A percentile compares a stretch with the other conserved stretches of the same genome.
phyloP scores from a whole-genome alignment of 2,329 filamentous ascomycete species.

The Apiospora saccharicola region DNA sequence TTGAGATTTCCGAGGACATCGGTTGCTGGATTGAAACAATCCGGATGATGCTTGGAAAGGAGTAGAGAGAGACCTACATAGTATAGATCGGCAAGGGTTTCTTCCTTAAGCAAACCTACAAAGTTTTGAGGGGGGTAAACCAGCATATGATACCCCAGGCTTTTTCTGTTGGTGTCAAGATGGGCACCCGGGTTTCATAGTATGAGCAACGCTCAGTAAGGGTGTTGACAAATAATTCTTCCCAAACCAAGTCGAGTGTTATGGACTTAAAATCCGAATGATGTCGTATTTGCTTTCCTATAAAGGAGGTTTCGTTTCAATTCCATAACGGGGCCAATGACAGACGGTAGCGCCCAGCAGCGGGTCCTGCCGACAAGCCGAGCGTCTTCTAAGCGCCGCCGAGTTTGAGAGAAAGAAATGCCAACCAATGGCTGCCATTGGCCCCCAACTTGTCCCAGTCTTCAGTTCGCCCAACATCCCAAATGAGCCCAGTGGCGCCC shows the following conservation, averaged over 20 bases:
- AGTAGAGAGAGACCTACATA: background rate
- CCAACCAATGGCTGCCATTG: constrained; percentile 12
- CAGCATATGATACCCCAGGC: constrained; percentile 9
- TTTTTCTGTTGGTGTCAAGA: background rate
- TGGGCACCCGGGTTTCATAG: background rate
- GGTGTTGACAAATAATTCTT: background rate
- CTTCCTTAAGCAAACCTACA: background rate
- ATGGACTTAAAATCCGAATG: background rate
- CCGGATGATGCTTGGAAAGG: constrained; percentile 36
- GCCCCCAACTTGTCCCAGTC: constrained; percentile 5
- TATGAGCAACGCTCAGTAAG: no score
- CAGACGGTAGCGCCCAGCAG: background rate
- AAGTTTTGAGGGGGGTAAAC: background rate
- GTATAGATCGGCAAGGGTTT: background rate
- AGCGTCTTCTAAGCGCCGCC: constrained; percentile 28
- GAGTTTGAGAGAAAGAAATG: background rate
- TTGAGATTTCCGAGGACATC: constrained; percentile 61
- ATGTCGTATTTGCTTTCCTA: background rate
- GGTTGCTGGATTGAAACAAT: constrained; percentile 53
- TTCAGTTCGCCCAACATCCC: background rate
- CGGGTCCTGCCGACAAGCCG: constrained; percentile 22
- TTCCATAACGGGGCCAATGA: background rate
- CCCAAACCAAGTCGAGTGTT: background rate
- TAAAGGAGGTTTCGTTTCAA: background rate
- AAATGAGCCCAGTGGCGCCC: constrained; percentile 17